Base-by-base conservation (phyloP, 176 grass and related monocot genomes). In the Tillandsia leiboldiana region DNA sequence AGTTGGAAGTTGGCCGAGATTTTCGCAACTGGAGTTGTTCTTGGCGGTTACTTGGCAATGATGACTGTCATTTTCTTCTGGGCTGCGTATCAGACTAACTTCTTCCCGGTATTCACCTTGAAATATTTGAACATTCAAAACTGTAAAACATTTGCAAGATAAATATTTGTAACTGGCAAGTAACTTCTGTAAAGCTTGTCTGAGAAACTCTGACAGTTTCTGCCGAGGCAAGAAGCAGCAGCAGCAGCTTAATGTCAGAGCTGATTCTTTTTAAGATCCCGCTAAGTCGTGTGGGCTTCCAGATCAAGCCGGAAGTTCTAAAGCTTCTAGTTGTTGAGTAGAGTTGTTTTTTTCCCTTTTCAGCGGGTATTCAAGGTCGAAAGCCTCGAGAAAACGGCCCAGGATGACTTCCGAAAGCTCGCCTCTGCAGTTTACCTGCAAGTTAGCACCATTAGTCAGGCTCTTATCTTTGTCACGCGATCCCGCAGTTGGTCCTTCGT, bases 41-140 rank as follows among this genome's bases (percentile, higher is more conserved):
- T 91, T 70, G 88, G 88, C 76, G 79, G 83, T 48, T 91, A 91
- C 53, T 67, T 87, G 42, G 88, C 88, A 29, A 64, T 91, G 71
- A 91, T 91, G 88, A 91, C 84, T 0, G 88, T 91, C 29, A 87
- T 91, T 29, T 91, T 91, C 74, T 91, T 91, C 78, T 91, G 80
- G 83, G 77, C 77, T 75, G 84, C 85, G 26, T 84, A 87, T 49
- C 79, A 92, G 50, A 92, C 89, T 17, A 1, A 92, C 67, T 90
- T 90, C 69, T 90, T 85, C 66, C 87, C 87, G 53, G 87, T 90
- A 83, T 56, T 58, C 2, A n/a, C 13, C 49, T 63, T 49, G 22
- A n/a, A 24, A 47, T 18, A 13, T 50, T 23, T 20, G 4, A 11
- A 12, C 7, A 59, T 0, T 42, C 33, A 42, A 42, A 7, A 42